phyloP scores from a whole-genome alignment of 2,329 filamentous ascomycete genomes.

The Alternaria infectoria region DNA sequence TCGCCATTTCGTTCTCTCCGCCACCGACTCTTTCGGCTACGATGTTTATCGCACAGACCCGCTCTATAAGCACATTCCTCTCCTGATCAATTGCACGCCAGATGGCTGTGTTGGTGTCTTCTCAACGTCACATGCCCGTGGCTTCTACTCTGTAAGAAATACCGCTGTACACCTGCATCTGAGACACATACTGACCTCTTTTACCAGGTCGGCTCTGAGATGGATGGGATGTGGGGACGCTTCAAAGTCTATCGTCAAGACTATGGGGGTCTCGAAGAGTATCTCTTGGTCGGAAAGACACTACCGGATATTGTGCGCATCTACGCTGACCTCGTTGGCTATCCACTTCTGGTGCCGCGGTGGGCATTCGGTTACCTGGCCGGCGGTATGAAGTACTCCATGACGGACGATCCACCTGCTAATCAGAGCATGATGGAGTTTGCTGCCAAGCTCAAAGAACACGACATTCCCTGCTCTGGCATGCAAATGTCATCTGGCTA shows the following conservation, averaged over 20 bases:
- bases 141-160: slow-evolving; percentile 63
- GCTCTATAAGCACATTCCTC: slow-evolving; percentile 76
- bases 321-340: slow-evolving; percentile 72
- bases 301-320: slow-evolving; percentile 69
- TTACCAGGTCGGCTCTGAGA: slow-evolving; percentile 63
- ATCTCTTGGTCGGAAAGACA: slow-evolving; percentile 70
- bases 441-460: slow-evolving; percentile 64
- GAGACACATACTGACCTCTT: neutral
- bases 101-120: slow-evolving; percentile 71
- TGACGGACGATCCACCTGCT: slow-evolving; percentile 63
- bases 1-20: slow-evolving; percentile 69
- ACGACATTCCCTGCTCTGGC: slow-evolving; percentile 73
- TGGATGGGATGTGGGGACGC: slow-evolving; percentile 77
- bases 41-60: slow-evolving; percentile 74
- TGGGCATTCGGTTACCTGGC: slow-evolving; percentile 78
- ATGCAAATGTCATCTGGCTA: slow-evolving; percentile 78
- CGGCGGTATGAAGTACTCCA: slow-evolving; percentile 69
- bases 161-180: neutral
- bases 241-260: slow-evolving; percentile 78
- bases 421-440: slow-evolving; percentile 66
- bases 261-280: slow-evolving; percentile 74
- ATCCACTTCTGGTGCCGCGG: slow-evolving; percentile 70
- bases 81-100: slow-evolving; percentile 71
- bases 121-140: slow-evolving; percentile 69
- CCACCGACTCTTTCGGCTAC: slow-evolving; percentile 76